Evolutionary conservation across 306 rosid genomes (phyloP).

Genomic region (Oxytropis ochrocephala): DNA sequence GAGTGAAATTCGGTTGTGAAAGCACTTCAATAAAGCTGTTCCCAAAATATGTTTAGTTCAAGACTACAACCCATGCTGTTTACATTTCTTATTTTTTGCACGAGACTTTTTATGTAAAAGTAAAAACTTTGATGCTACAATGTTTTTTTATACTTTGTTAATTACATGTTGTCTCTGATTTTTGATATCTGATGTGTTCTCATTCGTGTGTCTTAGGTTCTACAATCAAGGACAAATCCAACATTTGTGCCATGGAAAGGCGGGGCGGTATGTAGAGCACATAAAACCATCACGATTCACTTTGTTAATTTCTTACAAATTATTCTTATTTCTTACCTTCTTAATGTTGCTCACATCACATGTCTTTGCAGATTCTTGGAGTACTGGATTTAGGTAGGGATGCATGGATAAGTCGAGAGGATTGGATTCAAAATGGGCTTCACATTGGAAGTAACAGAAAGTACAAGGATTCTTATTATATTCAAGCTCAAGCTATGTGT

Average conservation of each 20-base stretch:
- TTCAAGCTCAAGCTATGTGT: slow-evolving; percentile 96
- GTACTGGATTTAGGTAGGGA: slow-evolving; percentile 85
- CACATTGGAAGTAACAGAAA: slow-evolving; percentile 66
- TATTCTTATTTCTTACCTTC: background rate
- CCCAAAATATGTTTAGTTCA: background rate
- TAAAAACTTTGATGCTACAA: background rate
- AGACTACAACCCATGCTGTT: background rate
- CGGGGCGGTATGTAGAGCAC: slow-evolving; percentile 73
- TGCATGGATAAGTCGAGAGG: slow-evolving; percentile 78
- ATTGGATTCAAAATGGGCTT: slow-evolving; percentile 76
- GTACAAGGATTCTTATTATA: slow-evolving; percentile 84
- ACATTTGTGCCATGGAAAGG: slow-evolving; percentile 82
- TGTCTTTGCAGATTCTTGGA: slow-evolving; percentile 62
- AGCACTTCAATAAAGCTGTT: background rate
- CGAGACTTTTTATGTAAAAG: background rate
- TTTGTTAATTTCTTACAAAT: background rate
- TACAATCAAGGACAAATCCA: slow-evolving; percentile 82
- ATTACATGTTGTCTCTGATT: background rate
- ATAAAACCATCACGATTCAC: background rate
- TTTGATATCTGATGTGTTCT: background rate
- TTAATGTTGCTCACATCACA: background rate
- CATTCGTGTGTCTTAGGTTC: slow-evolving; percentile 44
- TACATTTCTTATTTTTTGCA: background rate
- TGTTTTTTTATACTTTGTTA: background rate
- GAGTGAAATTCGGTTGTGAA: too few species aligned